Percentiles rank a stretch among this genome's conserved stretches.
phyloP scores from a whole-genome alignment of 805 yeast genomes.

The Brettanomyces sp. region DNA sequence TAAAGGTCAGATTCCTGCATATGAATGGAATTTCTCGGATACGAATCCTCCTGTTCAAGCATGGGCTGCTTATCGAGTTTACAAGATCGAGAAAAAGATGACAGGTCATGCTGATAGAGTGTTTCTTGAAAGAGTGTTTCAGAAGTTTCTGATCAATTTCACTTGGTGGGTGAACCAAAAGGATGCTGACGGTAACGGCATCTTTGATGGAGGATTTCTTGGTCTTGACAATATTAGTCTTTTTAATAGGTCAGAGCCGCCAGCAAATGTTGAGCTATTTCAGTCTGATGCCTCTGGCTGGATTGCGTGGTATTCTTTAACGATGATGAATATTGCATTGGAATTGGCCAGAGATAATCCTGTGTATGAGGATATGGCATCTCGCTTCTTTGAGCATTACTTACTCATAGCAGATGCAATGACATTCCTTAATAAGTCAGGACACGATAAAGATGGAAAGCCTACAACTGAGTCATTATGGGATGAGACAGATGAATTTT shows the following conservation, averaged over 20 bases:
- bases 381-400: conserved; percentile 90
- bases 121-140: conserved; percentile 87
- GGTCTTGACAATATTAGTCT: conserved; percentile 91
- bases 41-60: conserved; percentile 98
- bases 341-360: conserved; percentile 80
- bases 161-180: conserved; percentile 98
- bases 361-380: conserved; percentile 87
- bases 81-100: conserved; percentile 78
- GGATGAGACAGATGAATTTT: conserved; percentile 85
- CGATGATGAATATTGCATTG: conserved; percentile 86
- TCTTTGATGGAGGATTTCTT: conserved; percentile 89
- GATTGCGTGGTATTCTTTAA: conserved; percentile 90
- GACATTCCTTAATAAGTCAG: conserved; percentile 48
- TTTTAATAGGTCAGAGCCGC: conserved; percentile 89
- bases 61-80: conserved; percentile 85
- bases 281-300: conserved; percentile 97
- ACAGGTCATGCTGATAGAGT: conserved; percentile 73
- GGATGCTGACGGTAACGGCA: conserved; percentile 77
- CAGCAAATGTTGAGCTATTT: conserved; percentile 83
- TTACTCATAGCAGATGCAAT: conserved; percentile 87
- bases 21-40: conserved; percentile 92
- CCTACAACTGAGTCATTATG: conserved; percentile 62
- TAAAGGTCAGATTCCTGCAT: conserved; percentile 94
- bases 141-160: conserved; percentile 77
- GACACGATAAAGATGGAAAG: conserved; percentile 14